These are phyloP conservation scores for Spergularia azorica DNA, from an alignment of 179 eudicot genomes.

Conservation along the genomic window DNA sequence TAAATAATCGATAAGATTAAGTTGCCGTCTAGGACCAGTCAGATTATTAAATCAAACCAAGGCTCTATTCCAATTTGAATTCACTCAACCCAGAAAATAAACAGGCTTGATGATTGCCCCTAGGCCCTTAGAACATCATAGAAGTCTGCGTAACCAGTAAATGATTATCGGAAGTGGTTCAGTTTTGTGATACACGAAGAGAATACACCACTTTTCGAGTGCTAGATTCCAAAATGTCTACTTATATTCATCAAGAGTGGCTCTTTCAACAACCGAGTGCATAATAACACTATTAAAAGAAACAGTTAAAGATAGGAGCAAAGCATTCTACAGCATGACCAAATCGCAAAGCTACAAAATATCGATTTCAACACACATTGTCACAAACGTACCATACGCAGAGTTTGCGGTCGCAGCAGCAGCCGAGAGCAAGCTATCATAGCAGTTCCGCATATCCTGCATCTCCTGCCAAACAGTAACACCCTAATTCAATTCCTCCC, in stretches of 20 bases:
- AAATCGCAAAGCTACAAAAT: constrained; percentile 3
- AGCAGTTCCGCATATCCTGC: constrained; percentile 87
- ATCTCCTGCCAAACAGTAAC: constrained; percentile 61
- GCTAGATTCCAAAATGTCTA: too few species aligned
- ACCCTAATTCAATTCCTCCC: not conserved
- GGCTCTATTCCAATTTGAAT: too few species aligned
- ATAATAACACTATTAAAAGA: too few species aligned
- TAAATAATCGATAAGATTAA: too few species aligned
- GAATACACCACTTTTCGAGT: not conserved
- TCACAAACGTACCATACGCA: constrained; percentile 63
- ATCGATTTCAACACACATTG: not conserved
- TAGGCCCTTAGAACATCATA: not conserved
- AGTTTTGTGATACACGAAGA: too few species aligned
- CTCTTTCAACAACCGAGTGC: not conserved
- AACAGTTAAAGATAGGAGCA: not conserved
- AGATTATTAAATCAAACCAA: too few species aligned
- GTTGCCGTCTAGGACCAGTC: too few species aligned
- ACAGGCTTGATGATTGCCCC: not conserved
- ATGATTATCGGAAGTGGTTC: not conserved
- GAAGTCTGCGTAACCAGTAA: not conserved
- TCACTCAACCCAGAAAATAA: too few species aligned
- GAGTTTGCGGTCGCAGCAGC: constrained; percentile 97
- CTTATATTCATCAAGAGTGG: not conserved
- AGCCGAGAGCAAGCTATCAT: constrained; percentile 88
- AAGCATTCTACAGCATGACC: too few species aligned